Conservation (phyloP, 2,329 filamentous ascomycete species). For the Colletotrichum lupini region DNA sequence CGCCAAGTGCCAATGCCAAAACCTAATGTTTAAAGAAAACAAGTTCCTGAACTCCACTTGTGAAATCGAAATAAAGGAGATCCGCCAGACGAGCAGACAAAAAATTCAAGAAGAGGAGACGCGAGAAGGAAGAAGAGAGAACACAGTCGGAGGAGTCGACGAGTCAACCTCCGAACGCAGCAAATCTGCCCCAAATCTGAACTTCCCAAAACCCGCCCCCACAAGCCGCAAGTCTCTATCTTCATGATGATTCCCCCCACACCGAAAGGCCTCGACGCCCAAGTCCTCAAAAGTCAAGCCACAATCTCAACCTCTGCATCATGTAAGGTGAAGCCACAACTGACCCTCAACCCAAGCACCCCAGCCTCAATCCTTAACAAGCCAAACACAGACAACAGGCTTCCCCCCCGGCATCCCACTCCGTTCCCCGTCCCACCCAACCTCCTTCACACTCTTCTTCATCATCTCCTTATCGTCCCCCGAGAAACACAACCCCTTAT, state of each 20-base stretch:
- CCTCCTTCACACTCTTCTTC: slow-evolving; percentile 61
- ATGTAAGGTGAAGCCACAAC: too few relatives aligned
- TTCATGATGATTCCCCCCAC: neutral
- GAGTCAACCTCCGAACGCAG: neutral
- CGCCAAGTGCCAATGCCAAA: neutral
- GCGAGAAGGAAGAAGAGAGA: neutral
- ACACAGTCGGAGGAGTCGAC: neutral
- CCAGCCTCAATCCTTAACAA: slow-evolving; percentile 60
- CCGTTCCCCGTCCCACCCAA: slow-evolving; percentile 68
- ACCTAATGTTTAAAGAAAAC: neutral
- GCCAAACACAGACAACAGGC: slow-evolving; percentile 70
- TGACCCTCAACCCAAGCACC: too few relatives aligned
- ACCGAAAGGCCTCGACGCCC: neutral
- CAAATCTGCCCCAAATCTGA: neutral
- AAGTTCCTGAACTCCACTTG: neutral
- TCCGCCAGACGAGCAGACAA: neutral
- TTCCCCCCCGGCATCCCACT: slow-evolving; percentile 59
- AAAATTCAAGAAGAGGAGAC: neutral
- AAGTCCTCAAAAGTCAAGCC: neutral
- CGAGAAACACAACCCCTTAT: slow-evolving; percentile 62
- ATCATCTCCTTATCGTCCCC: slow-evolving; percentile 62
- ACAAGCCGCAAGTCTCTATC: neutral
- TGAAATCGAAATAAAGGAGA: neutral
- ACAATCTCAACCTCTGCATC: too few relatives aligned
- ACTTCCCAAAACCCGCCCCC: neutral